Base-by-base conservation (phyloP, 208 protist genomes). In the Crithidia sp. region DNA sequence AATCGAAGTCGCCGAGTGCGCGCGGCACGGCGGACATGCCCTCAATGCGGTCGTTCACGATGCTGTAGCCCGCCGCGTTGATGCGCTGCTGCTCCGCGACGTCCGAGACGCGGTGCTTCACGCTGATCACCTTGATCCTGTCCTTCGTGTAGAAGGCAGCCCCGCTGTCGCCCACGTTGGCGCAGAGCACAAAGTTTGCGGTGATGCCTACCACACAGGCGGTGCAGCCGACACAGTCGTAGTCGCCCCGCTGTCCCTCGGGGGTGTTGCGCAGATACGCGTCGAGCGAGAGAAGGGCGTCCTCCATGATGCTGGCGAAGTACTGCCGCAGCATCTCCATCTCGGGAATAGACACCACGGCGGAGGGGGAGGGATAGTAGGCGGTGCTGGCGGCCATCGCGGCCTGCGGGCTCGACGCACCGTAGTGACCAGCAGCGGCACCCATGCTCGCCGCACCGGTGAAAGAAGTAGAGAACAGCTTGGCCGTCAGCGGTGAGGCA, bases 1-100 rank as follows among this genome's bases (percentile, higher is more conserved):
- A 96, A 73, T 94, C 91, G 63, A 88, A 95, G 74, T 96, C 91
- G 36, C 91, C 91, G 47, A 96, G 67, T 1, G 89, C 91, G 6
- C 91, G 84, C 37, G 91, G 78, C 13, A 96, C 91, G 49, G 89
- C 87, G 36, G 94, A 79, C 47, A 92, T 74, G 44, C 91, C 91
- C 62, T 96, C 91, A 52, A 96, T 95, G 40, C 91, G 80, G 59
- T 82, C 67, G 4, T 79, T 75, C 16, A 63, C 44, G 36, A 94
- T 82, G 43, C 10, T 28, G 76, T 94, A 94, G 16, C 89, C 87
- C 2, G 89, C 91, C 7, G 79, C 88, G 49, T 52, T 58, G 62
- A 95, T 88, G 49, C 91, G 88, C 14, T 58, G 19, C 67, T 68
- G 67, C 81, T 95, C 91, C 36, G 3, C 52, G 41, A 54, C 43